Evolutionary conservation across 768 basidiomycete species (phyloP).

Genomic region (Nidula microcarpa): DNA sequence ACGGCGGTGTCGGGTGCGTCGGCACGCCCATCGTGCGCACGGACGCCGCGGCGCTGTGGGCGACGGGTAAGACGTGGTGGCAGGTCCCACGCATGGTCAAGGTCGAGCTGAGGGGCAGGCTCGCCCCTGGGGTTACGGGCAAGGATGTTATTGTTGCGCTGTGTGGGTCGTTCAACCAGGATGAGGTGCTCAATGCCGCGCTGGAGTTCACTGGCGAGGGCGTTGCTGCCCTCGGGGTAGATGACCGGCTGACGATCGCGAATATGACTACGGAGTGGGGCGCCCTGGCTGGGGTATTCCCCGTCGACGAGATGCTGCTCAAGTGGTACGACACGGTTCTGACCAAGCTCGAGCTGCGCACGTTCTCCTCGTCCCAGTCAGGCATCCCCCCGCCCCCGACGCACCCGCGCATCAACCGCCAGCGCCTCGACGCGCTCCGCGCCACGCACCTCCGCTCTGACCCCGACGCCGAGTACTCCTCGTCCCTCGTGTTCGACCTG

Average conservation of each 20-base stretch:
- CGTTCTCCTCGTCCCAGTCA: constrained; percentile 54
- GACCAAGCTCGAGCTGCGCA: constrained; percentile 69
- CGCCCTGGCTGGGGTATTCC: constrained; percentile 93
- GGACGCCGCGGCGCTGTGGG: constrained; percentile 94
- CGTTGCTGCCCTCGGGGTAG: constrained; percentile 70
- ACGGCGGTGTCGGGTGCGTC: constrained; percentile 95
- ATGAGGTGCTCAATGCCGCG: constrained; percentile 95
- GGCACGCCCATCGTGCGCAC: constrained; percentile 98
- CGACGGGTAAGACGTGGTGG: constrained; percentile 99
- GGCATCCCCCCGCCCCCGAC: constrained; percentile 68
- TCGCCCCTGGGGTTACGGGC: constrained; percentile 89
- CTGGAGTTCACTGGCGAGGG: constrained; percentile 96
- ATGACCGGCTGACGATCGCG: constrained; percentile 94
- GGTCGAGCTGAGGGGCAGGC: constrained; percentile 81
- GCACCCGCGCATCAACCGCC: constrained; percentile 84
- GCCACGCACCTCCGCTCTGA: constrained; percentile 62
- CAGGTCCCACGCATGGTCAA: constrained; percentile 96
- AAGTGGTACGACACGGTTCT: constrained; percentile 83
- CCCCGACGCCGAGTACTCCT: constrained; percentile 72
- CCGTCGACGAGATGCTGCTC: constrained; percentile 78
- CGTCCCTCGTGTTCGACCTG: constrained; percentile 88
- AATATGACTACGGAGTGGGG: constrained; percentile 99
- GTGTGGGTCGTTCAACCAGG: constrained; percentile 92
- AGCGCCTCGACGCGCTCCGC: constrained; percentile 65
- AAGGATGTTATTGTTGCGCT: constrained; percentile 98